A percentile compares a stretch with the other conserved stretches of the same genome.
These are phyloP conservation scores for Nephelium lappaceum DNA, from an alignment of 345 rosid species.

Conservation along the genomic window DNA sequence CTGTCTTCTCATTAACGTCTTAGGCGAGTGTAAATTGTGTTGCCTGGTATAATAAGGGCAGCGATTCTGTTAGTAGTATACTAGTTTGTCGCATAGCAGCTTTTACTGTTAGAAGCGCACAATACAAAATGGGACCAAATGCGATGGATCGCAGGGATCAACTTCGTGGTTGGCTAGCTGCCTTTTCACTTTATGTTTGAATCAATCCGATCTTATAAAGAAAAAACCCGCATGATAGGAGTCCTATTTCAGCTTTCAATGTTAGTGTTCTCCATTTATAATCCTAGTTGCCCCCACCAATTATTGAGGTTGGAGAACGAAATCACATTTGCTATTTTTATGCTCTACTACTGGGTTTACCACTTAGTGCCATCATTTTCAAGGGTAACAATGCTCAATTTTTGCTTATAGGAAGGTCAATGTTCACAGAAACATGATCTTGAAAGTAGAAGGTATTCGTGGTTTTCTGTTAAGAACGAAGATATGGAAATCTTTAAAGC, in stretches of 20 bases:
- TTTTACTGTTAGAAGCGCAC: background rate
- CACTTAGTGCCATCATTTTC: background rate
- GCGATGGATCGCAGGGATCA: background rate
- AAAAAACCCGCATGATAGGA: background rate
- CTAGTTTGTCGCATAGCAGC: background rate
- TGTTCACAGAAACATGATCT: too few relatives aligned
- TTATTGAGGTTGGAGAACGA: too few relatives aligned
- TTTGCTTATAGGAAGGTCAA: background rate
- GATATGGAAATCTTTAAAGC: conserved; percentile 3
- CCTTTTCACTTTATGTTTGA: background rate
- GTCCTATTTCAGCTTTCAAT: background rate
- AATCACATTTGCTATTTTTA: too few relatives aligned
- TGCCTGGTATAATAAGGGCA: background rate
- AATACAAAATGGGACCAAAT: background rate
- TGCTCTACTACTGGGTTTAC: background rate
- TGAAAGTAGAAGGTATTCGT: background rate
- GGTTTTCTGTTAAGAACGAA: background rate
- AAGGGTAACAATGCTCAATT: background rate
- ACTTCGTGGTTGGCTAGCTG: background rate
- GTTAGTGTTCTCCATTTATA: background rate
- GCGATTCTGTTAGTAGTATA: background rate
- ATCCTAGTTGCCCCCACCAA: background rate
- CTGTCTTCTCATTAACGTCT: background rate
- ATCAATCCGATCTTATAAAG: background rate
- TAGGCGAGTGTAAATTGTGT: background rate